Evolutionary conservation across 2,329 filamentous ascomycete species (phyloP).

Genomic region (Tolypocladium amazonense): DNA sequence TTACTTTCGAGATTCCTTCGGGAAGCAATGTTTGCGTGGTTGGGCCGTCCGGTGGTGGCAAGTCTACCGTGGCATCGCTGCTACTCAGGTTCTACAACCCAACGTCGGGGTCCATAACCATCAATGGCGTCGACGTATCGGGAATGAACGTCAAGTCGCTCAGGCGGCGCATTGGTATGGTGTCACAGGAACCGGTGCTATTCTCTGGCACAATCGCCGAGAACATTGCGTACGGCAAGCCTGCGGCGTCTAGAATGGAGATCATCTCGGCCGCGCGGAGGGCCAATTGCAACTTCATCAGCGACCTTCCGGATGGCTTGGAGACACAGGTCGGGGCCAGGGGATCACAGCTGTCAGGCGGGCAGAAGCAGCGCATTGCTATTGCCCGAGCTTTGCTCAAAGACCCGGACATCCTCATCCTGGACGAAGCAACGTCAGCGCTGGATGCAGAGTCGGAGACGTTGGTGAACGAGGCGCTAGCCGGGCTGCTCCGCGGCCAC

Average conservation of each 20-base stretch:
- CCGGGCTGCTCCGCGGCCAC: conserved; percentile 67
- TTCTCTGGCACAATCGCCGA: conserved; percentile 78
- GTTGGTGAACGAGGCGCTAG: conserved; percentile 83
- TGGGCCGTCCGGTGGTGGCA: conserved; percentile 89
- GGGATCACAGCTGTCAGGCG: conserved; percentile 87
- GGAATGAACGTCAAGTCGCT: conserved; percentile 90
- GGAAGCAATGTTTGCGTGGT: conserved; percentile 95
- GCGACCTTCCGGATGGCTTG: conserved; percentile 89
- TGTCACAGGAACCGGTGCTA: conserved; percentile 89
- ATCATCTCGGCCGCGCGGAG: conserved; percentile 80
- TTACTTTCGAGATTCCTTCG: conserved; percentile 84
- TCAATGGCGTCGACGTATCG: conserved; percentile 75
- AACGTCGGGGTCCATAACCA: conserved; percentile 63
- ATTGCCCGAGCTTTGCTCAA: conserved; percentile 93
- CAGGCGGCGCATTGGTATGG: conserved; percentile 84
- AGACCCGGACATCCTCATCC: conserved; percentile 89
- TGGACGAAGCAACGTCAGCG: conserved; percentile 93
- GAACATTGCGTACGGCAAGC: conserved; percentile 86
- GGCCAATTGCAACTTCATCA: conserved; percentile 94
- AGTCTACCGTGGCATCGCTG: conserved; percentile 89
- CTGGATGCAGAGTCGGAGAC: conserved; percentile 96
- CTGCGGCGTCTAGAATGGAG: conserved; percentile 64
- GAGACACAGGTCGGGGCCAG: conserved; percentile 89
- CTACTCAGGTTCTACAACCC: conserved; percentile 86
- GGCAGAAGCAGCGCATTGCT: conserved; percentile 95